These are phyloP conservation scores for Kwoniella pini DNA, from an alignment of 768 basidiomycete species.

Conservation along the genomic window DNA sequence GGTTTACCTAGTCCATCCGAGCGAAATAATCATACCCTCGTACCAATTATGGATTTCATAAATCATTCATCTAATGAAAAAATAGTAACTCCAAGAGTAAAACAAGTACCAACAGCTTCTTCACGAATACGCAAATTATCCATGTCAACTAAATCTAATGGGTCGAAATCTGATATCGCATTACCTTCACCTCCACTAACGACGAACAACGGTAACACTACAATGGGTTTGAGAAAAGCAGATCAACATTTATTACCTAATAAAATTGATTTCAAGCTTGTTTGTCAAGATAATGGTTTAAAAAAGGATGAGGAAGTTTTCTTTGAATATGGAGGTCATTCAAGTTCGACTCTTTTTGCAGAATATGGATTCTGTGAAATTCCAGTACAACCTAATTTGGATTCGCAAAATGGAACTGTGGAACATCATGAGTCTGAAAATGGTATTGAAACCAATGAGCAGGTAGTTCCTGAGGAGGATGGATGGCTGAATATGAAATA, in stretches of 20 bases:
- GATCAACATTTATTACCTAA: constrained; percentile 40
- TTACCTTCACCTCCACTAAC: constrained; percentile 55
- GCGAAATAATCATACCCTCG: constrained; percentile 77
- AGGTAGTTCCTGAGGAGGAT: constrained; percentile 20
- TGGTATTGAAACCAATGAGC: constrained; percentile 13
- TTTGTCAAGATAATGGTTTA: constrained; percentile 59
- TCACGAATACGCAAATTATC: constrained; percentile 25
- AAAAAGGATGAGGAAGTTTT: constrained; percentile 66
- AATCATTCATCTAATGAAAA: constrained; percentile 63
- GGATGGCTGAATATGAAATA: constrained; percentile 36
- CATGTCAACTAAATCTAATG: constrained; percentile 54
- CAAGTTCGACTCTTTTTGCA: constrained; percentile 72
- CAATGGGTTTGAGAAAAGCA: background rate
- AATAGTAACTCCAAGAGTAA: constrained; percentile 31
- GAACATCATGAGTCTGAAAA: no score
- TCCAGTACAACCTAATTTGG: background rate
- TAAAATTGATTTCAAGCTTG: constrained; percentile 48
- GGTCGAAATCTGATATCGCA: background rate
- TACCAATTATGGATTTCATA: constrained; percentile 87
- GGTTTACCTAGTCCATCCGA: constrained; percentile 59
- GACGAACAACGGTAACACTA: constrained; percentile 53
- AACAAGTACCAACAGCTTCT: constrained; percentile 56
- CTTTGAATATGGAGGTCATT: constrained; percentile 76
- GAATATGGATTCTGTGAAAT: constrained; percentile 83
- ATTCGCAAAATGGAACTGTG: background rate